Percentiles rank a stretch among this genome's conserved stretches.
Evolutionary conservation across 306 rosid genomes (phyloP).

Genomic region (Corylus avellana): DNA sequence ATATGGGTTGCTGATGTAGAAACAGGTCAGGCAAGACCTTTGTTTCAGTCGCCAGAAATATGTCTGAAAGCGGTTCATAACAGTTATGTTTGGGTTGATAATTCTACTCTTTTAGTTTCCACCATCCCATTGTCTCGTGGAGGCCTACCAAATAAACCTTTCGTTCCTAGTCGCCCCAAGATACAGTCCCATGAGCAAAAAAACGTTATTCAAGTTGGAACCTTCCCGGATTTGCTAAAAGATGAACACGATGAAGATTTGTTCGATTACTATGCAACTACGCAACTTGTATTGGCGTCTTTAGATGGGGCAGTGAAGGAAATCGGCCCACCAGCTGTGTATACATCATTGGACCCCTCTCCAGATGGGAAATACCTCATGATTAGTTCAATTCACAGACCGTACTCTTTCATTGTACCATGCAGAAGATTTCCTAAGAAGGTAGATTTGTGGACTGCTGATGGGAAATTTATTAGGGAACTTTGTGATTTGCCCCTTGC

Average conservation of each 20-base stretch:
- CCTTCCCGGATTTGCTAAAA: constrained; percentile 93
- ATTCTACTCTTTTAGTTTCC: constrained; percentile 72
- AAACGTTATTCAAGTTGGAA: constrained; percentile 79
- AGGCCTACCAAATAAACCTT: constrained; percentile 75
- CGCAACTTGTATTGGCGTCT: constrained; percentile 82
- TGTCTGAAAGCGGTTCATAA: constrained; percentile 78
- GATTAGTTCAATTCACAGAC: constrained; percentile 79
- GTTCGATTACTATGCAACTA: constrained; percentile 81
- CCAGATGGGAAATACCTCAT: constrained; percentile 76
- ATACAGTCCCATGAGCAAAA: constrained; percentile 81
- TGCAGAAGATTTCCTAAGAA: constrained; percentile 94
- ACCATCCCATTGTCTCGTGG: constrained; percentile 80
- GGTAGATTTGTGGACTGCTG: constrained; percentile 79
- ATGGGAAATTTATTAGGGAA: constrained; percentile 76
- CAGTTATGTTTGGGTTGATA: constrained; percentile 80
- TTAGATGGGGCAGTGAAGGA: constrained; percentile 72
- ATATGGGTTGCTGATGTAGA: constrained; percentile 91
- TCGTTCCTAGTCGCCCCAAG: constrained; percentile 90
- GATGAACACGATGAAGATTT: constrained; percentile 93
- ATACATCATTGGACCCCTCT: constrained; percentile 89
- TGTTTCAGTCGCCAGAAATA: constrained; percentile 65
- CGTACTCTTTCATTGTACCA: constrained; percentile 93
- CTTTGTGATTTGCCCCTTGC: constrained; percentile 94
- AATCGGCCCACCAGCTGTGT: constrained; percentile 71
- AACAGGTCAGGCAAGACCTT: constrained; percentile 77